A percentile compares a stretch with the other conserved stretches of the same genome.
These are phyloP conservation scores for Suillus paluster DNA, from an alignment of 768 basidiomycete species.

Conservation along the genomic window DNA sequence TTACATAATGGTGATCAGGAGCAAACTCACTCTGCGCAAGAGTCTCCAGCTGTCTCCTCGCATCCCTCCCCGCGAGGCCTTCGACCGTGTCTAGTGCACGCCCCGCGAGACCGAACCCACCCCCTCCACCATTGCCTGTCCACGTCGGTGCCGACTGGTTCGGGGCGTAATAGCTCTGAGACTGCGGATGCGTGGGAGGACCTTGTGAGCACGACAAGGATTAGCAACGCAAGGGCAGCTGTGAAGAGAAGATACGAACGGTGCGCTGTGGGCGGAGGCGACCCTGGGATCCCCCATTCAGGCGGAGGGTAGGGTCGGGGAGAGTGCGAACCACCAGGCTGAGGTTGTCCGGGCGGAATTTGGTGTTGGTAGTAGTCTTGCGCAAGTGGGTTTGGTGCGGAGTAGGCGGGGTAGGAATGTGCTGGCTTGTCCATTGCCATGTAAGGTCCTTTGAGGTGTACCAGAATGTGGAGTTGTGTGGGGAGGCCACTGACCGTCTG, in stretches of 20 bases:
- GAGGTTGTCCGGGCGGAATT: not conserved
- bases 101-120: constrained; percentile 17
- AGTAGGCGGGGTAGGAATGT: not conserved
- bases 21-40: constrained; percentile 56
- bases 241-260: constrained; percentile 37
- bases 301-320: constrained; percentile 3
- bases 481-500: not conserved
- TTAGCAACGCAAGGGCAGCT: not conserved
- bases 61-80: constrained; percentile 56
- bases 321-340: constrained; percentile 3
- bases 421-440: not conserved
- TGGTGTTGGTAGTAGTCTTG: not conserved
- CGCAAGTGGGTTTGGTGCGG: constrained; percentile 1
- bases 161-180: constrained; percentile 14
- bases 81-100: constrained; percentile 58
- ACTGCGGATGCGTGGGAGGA: constrained; percentile 14
- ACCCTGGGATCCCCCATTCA: constrained; percentile 19
- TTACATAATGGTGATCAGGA: constrained; percentile 12
- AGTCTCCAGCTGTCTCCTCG: constrained; percentile 52
- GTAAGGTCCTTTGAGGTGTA: not conserved
- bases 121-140: constrained; percentile 12
- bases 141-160: constrained; percentile 12
- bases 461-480: not conserved
- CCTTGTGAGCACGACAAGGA: constrained; percentile 8
- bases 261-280: constrained; percentile 38